phyloP scores from a whole-genome alignment of 352 stramenopile genomes.

The Phytophthora quininea region DNA sequence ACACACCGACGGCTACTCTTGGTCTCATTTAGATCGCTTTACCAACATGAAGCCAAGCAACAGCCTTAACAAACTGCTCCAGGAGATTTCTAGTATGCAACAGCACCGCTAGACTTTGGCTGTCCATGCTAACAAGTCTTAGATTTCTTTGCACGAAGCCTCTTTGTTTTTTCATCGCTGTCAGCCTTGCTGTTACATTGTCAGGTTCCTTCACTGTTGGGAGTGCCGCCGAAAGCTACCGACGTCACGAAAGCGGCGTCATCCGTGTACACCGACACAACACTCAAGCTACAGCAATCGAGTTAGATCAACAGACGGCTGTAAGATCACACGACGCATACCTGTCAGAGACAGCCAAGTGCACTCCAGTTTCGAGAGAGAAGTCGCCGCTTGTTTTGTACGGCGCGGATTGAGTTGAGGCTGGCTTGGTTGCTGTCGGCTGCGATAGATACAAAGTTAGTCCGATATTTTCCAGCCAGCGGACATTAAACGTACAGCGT shows the following conservation, averaged over 20 bases:
- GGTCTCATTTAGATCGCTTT: constrained; percentile 81
- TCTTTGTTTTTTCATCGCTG: constrained; percentile 6
- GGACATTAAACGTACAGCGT: constrained; percentile 34
- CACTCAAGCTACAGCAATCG: constrained; percentile 38
- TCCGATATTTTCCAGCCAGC: not conserved
- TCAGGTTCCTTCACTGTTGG: constrained; percentile 7
- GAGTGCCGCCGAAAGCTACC: constrained; percentile 19
- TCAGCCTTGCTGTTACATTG: constrained; percentile 5
- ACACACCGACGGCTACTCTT: constrained; percentile 79
- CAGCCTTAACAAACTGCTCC: constrained; percentile 55
- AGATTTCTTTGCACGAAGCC: not conserved
- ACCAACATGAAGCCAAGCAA: constrained; percentile 47
- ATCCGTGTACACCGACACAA: constrained; percentile 64
- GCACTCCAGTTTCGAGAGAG: constrained; percentile 48
- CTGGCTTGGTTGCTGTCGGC: constrained; percentile 32
- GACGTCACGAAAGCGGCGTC: constrained; percentile 24
- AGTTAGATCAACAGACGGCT: not conserved
- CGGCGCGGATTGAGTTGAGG: constrained; percentile 6
- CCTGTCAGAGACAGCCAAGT: constrained; percentile 81
- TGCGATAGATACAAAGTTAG: constrained; percentile 4
- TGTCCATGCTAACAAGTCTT: constrained; percentile 16
- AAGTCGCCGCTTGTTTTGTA: constrained; percentile 86
- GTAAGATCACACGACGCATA: constrained; percentile 24
- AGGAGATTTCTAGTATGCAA: constrained; percentile 72
- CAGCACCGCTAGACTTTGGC: constrained; percentile 42